These are phyloP conservation scores for Silybum marianum DNA, from an alignment of 129 eudicot genomes.

Conservation along the genomic window DNA sequence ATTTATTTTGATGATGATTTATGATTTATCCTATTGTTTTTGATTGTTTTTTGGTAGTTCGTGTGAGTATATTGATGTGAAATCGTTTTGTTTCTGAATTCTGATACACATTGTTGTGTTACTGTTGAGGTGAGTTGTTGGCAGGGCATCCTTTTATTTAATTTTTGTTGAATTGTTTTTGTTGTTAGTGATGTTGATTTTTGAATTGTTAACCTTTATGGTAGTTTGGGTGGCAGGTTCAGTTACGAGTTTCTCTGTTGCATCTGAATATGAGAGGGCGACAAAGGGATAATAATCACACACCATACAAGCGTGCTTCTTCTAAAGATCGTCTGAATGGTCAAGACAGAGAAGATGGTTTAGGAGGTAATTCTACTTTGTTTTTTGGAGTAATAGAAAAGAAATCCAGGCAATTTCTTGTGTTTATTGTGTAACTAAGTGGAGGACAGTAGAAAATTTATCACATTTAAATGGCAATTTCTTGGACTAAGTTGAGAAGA, in stretches of 20 bases:
- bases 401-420: not conserved
- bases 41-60: not conserved
- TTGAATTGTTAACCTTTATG: not conserved
- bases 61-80: conserved; percentile 6
- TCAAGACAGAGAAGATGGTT: conserved; percentile 50
- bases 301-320: conserved; percentile 67
- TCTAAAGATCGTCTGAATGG: conserved; percentile 57
- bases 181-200: not conserved
- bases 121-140: not conserved
- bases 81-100: conserved; percentile 12
- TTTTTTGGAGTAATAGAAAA: not conserved
- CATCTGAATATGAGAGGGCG: conserved; percentile 60
- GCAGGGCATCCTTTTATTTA: not conserved
- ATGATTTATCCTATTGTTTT: not conserved
- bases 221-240: conserved; percentile 35
- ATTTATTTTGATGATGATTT: conserved; percentile 2
- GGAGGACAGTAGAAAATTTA: not conserved
- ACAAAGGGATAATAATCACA: conserved; percentile 40
- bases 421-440: not conserved
- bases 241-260: not conserved
- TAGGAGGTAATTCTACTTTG: conserved; percentile 54
- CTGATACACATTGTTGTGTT: conserved; percentile 6
- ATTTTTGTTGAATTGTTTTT: not conserved
- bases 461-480: not conserved
- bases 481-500: not conserved